Evolutionary conservation across 1,284 basidiomycete species (phyloP), one percentile per base, ranked within the genome.

Genomic region (Cystobasidiaceae sp.): DNA sequence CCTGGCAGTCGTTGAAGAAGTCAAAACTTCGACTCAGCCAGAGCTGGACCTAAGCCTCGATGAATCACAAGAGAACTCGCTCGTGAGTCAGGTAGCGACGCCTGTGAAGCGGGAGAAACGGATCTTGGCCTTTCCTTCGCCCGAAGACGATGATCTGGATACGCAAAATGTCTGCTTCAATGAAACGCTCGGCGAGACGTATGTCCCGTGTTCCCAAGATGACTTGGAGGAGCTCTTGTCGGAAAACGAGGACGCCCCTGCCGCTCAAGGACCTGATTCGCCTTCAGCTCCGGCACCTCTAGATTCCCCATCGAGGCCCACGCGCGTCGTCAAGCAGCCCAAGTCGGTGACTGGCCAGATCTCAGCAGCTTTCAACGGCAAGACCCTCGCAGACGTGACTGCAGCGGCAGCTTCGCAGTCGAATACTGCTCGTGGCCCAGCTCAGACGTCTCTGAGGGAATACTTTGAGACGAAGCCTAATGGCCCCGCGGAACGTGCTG

Each of bases 91-190:
- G n/a, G n/a, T n/a, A n/a, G n/a, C n/a, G n/a, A n/a, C n/a, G n/a
- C n/a, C n/a, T n/a, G n/a, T n/a, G n/a, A n/a, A n/a, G 19, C 45
- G 49, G 19, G 32, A 50, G n/a, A 11, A 33, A n/a, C 48, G 48
- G 9, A 62, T 62, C 3, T 27, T 62, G 19, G 60, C 60, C 8
- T 4, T 43, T 4, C 37, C 46, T 30, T 43, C 60, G 17, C 60
- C 51, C 23, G 60, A 52, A n/a, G 41, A 28, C 13, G 6, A 33
- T 5, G 48, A 52, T 11, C 15, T 52, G 6, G 60, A 62, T 11
- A 62, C 60, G 11, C 60, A 62, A 25, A 41, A 32, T 23, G 45
- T 62, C 34, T n/a, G 28, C 28, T 34, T 45, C 15, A 33, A 52
- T 15, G 60, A 62, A 13, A 62, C 60, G 7, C 46, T 4, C 23